Conservation (phyloP, 2,329 filamentous ascomycete species). For the Ophiostoma quercus region DNA sequence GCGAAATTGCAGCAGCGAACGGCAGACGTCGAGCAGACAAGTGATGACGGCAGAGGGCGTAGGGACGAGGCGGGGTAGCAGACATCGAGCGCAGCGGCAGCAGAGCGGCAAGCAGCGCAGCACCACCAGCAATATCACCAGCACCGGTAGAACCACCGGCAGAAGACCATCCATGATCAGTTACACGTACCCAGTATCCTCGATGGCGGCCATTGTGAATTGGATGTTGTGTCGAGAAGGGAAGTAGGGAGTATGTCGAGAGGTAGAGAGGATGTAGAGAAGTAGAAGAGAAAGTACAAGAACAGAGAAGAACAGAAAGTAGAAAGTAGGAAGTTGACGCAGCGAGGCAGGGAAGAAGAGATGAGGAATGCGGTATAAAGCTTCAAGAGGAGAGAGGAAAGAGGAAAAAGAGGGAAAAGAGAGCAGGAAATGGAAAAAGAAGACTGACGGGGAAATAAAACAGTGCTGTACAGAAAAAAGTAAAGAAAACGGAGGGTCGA, state of each 20-base stretch:
- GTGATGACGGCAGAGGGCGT: not conserved
- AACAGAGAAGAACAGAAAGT: not conserved
- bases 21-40: not conserved
- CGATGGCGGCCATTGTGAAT: conserved; percentile 16
- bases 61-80: conserved; percentile 8
- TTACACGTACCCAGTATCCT: conserved; percentile 15
- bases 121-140: not conserved
- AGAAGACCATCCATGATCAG: not conserved
- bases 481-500: not conserved
- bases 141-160: not conserved
- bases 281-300: not conserved
- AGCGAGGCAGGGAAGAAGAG: conserved; percentile 12
- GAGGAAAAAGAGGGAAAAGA: conserved; percentile 8
- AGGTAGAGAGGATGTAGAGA: not conserved
- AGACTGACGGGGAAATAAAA: not conserved
- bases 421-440: conserved; percentile 6
- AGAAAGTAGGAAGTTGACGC: conserved; percentile 7
- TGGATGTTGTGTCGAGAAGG: not conserved
- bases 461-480: not conserved
- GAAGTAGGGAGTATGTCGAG: not conserved
- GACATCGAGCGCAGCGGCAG: conserved; percentile 5
- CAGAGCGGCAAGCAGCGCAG: conserved; percentile 5
- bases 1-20: not conserved
- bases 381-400: conserved; percentile 12
- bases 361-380: conserved; percentile 4